Percentiles rank a stretch among this genome's conserved stretches.
phyloP scores from a whole-genome alignment of 1,139 yeast species.

The Saccharomyces hybrid region DNA sequence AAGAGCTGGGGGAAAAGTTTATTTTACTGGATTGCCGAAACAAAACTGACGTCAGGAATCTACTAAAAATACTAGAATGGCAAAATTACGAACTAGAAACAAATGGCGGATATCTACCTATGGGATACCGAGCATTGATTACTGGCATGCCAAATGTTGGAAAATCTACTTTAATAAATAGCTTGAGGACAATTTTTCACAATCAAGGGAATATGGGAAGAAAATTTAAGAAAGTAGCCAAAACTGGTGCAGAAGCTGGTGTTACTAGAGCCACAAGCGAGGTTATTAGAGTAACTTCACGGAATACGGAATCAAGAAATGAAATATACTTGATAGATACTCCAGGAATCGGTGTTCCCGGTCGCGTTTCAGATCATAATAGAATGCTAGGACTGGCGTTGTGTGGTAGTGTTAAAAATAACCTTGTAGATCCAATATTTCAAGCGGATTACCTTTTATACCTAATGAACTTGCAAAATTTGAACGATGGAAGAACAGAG shows the following conservation, averaged over 20 bases:
- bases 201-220: conserved; percentile 11
- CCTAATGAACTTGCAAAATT: conserved; percentile 55
- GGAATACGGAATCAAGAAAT: conserved; percentile 46
- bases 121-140: conserved; percentile 70
- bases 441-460: conserved; percentile 82
- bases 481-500: conserved; percentile 29
- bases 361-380: conserved; percentile 53
- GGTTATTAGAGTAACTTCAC: conserved; percentile 46
- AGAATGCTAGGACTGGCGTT: conserved; percentile 65
- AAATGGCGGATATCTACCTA: conserved; percentile 61
- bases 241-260: conserved; percentile 86
- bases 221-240: conserved; percentile 58
- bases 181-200: conserved; percentile 47
- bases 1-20: conserved; percentile 46
- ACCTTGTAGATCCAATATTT: conserved; percentile 70
- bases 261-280: conserved; percentile 79
- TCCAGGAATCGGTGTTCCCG: conserved; percentile 85
- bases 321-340: conserved; percentile 70
- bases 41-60: conserved; percentile 42
- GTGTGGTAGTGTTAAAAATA: conserved; percentile 69
- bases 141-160: conserved; percentile 99
- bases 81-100: conserved; percentile 20
- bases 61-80: conserved; percentile 45
- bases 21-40: conserved; percentile 56
- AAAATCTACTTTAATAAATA: conserved; percentile 81